These are phyloP conservation scores for Suillus spraguei DNA, from an alignment of 768 basidiomycete species.

Conservation along the genomic window DNA sequence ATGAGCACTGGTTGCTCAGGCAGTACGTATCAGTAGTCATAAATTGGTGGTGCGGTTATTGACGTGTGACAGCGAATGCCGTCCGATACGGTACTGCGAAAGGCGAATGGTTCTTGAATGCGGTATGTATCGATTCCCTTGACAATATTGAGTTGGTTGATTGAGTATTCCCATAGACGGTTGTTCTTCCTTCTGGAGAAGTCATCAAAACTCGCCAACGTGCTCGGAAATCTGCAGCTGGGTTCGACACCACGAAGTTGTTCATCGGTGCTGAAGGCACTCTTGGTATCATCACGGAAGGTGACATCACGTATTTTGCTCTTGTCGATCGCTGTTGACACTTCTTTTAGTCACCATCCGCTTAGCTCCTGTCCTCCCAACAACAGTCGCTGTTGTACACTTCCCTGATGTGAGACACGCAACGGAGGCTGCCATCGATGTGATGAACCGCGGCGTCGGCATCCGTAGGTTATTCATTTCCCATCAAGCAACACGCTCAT, in stretches of 20 bases:
- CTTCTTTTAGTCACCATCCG: conserved; percentile 70
- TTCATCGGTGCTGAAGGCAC: conserved; percentile 87
- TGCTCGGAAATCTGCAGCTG: conserved; percentile 83
- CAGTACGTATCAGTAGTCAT: conserved; percentile 45
- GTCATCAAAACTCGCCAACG: conserved; percentile 87
- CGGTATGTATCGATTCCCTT: conserved; percentile 42
- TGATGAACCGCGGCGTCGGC: conserved; percentile 70
- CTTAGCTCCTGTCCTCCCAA: conserved; percentile 80
- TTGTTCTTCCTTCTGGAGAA: conserved; percentile 86
- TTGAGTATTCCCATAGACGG: conserved; percentile 53
- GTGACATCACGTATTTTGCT: conserved; percentile 31
- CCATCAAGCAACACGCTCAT: not conserved
- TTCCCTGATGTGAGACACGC: conserved; percentile 79
- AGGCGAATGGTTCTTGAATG: conserved; percentile 89
- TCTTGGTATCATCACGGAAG: conserved; percentile 88
- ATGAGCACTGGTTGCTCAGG: conserved; percentile 86
- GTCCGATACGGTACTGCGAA: conserved; percentile 89
- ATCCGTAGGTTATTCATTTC: conserved; percentile 57
- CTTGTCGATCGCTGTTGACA: not conserved
- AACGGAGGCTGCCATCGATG: conserved; percentile 72
- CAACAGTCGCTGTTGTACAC: conserved; percentile 79
- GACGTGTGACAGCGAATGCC: conserved; percentile 57
- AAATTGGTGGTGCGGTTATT: not conserved
- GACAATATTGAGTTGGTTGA: not conserved
- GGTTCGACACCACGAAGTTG: conserved; percentile 82